A percentile compares a stretch with the other conserved stretches of the same genome.
Evolutionary conservation across 108 stramenopile species (phyloP).

Genomic region (Fragilaria crotonensis): DNA sequence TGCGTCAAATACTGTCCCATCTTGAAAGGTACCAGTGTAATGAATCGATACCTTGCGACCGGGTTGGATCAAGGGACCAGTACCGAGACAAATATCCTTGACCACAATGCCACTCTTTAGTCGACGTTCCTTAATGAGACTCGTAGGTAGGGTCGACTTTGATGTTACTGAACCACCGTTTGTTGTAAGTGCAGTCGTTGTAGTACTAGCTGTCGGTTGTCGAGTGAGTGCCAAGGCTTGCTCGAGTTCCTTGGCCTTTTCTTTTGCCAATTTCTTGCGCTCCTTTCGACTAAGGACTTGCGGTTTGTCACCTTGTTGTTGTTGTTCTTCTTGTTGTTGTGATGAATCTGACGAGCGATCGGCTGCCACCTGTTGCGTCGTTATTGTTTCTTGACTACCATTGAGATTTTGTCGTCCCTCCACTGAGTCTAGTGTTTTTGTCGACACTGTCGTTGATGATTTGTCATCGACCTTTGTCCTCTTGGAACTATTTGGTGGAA

Average conservation of each 20-base stretch:
- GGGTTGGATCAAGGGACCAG: conserved; percentile 28
- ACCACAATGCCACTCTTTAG: conserved; percentile 31
- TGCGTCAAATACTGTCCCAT: conserved; percentile 41
- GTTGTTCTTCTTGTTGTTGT: too few relatives aligned
- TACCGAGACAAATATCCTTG: conserved; percentile 34
- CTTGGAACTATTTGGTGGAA: too few relatives aligned
- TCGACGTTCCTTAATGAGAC: conserved; percentile 35
- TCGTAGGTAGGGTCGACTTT: conserved; percentile 14
- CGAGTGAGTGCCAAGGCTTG: conserved; percentile 22
- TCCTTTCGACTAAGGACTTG: conserved; percentile 29
- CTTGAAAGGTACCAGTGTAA: conserved; percentile 32
- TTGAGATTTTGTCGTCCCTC: too few relatives aligned
- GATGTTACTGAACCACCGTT: not conserved
- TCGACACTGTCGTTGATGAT: too few relatives aligned
- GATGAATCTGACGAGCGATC: too few relatives aligned
- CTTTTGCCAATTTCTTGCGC: conserved; percentile 32
- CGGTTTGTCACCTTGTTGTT: too few relatives aligned
- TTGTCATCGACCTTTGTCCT: too few relatives aligned
- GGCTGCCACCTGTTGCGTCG: too few relatives aligned
- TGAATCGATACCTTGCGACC: conserved; percentile 32
- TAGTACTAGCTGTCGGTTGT: conserved; percentile 1
- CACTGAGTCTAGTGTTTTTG: too few relatives aligned
- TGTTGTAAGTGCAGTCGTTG: conserved; percentile 1
- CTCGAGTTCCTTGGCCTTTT: conserved; percentile 37
- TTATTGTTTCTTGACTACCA: too few relatives aligned